These are phyloP conservation scores for Forsythia suspensa DNA, from an alignment of 257 asterid genomes.

Conservation along the genomic window DNA sequence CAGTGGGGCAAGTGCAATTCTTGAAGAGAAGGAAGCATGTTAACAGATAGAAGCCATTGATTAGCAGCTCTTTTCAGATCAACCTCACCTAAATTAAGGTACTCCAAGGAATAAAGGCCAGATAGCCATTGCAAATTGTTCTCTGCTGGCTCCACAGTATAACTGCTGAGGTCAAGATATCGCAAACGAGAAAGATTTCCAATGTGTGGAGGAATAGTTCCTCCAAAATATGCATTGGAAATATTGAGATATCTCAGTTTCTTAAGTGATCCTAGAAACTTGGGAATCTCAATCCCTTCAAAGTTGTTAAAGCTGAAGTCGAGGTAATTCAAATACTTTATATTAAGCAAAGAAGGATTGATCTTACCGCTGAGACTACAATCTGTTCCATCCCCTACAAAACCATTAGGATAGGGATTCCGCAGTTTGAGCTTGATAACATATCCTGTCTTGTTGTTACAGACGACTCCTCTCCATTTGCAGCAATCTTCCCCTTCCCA, in stretches of 20 bases:
- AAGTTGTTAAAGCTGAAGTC: constrained; percentile 21
- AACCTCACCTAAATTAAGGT: neutral
- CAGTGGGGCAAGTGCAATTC: constrained; percentile 11
- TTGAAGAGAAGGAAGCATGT: constrained; percentile 17
- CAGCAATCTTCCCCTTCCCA: constrained; percentile 38
- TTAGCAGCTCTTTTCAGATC: neutral
- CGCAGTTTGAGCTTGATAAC: constrained; percentile 6
- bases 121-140: constrained; percentile 13
- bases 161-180: constrained; percentile 19
- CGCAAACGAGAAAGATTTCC: constrained; percentile 21
- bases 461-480: constrained; percentile 29
- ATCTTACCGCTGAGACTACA: constrained; percentile 9
- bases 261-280: constrained; percentile 7
- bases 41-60: constrained; percentile 9
- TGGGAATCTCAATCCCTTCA: constrained; percentile 2
- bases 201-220: constrained; percentile 6
- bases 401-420: neutral
- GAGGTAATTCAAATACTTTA: constrained; percentile 10
- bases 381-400: neutral
- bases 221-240: constrained; percentile 18
- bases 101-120: constrained; percentile 9
- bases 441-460: constrained; percentile 22
- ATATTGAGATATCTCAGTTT: constrained; percentile 21
- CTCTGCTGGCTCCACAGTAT: neutral
- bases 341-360: constrained; percentile 17